These are phyloP conservation scores for Triticum monococcum DNA, from an alignment of 176 grass and related monocot genomes.

Conservation along the genomic window DNA sequence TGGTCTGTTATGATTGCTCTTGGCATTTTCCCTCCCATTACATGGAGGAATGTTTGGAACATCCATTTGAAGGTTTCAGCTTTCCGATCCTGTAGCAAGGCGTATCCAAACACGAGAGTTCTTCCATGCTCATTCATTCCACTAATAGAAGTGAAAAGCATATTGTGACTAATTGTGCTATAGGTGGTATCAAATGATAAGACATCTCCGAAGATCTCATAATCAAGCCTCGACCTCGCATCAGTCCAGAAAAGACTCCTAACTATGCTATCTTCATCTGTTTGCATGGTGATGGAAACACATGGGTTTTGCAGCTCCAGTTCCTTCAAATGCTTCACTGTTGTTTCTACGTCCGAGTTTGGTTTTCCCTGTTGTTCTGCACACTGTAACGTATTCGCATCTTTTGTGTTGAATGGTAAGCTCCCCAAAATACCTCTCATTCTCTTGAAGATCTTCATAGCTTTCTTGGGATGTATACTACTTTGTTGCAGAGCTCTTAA, in stretches of 20 bases:
- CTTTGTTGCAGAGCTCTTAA: conserved; percentile 23
- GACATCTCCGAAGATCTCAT: conserved; percentile 24
- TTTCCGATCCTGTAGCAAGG: conserved; percentile 7
- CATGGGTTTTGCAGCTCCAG: conserved; percentile 7
- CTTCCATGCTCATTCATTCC: conserved; percentile 20
- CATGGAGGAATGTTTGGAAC: conserved; percentile 24
- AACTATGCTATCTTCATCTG: neutral
- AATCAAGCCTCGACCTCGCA: neutral
- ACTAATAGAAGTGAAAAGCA: conserved; percentile 29
- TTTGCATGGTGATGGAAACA: neutral
- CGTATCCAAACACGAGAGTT: conserved; percentile 10
- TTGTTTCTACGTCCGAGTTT: conserved; percentile 23
- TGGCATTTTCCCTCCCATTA: conserved; percentile 30
- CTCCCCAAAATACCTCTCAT: conserved; percentile 6
- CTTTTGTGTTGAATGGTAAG: conserved; percentile 11
- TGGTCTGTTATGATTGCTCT: conserved; percentile 25
- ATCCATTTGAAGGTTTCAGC: conserved; percentile 32
- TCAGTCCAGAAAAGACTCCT: conserved; percentile 25
- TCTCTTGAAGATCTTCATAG: conserved; percentile 28
- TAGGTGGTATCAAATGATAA: conserved; percentile 32
- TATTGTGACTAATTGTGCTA: conserved; percentile 11
- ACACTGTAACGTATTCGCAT: neutral
- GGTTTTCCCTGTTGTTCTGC: neutral
- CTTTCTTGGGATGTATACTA: conserved; percentile 30
- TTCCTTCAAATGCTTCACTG: conserved; percentile 25